Conservation (phyloP, 2,329 filamentous ascomycete genomes). For the Calycina herbarum region DNA sequence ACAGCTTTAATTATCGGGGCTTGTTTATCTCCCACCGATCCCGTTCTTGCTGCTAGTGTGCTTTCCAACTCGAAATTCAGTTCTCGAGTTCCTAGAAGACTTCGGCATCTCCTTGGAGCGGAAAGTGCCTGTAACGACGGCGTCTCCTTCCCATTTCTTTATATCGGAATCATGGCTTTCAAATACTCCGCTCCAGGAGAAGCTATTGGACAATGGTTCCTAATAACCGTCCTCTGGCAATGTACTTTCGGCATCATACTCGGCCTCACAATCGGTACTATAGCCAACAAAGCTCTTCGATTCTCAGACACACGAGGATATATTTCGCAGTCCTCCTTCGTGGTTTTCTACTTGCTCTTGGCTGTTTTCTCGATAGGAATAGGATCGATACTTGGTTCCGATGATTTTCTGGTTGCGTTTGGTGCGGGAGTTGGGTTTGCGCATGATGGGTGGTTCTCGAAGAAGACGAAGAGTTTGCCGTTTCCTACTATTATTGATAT, state of each 20-base stretch:
- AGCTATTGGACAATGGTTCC: conserved; percentile 51
- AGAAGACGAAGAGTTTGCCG: conserved; percentile 46
- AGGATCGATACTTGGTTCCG: conserved; percentile 51
- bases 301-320: conserved; percentile 47
- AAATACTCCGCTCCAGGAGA: conserved; percentile 40
- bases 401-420: conserved; percentile 58
- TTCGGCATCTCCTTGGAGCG: conserved; percentile 52
- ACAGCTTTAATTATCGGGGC: conserved; percentile 53
- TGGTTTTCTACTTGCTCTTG: conserved; percentile 56
- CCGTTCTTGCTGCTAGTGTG: conserved; percentile 54
- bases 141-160: conserved; percentile 56
- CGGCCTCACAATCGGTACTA: conserved; percentile 48
- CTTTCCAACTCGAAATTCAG: conserved; percentile 54
- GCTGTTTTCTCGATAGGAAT: conserved; percentile 53
- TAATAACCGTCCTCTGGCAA: conserved; percentile 56
- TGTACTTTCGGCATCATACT: conserved; percentile 49
- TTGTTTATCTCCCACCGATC: conserved; percentile 57
- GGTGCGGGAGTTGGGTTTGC: conserved; percentile 56
- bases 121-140: conserved; percentile 59
- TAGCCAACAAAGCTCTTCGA: conserved; percentile 48
- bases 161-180: conserved; percentile 49
- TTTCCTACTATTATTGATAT: conserved; percentile 53
- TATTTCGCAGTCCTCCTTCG: conserved; percentile 50
- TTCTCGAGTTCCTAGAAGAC: conserved; percentile 49
- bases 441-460: conserved; percentile 53